phyloP scores from a whole-genome alignment of 768 basidiomycete genomes.

The Rhodotorula kratochvilovae region DNA sequence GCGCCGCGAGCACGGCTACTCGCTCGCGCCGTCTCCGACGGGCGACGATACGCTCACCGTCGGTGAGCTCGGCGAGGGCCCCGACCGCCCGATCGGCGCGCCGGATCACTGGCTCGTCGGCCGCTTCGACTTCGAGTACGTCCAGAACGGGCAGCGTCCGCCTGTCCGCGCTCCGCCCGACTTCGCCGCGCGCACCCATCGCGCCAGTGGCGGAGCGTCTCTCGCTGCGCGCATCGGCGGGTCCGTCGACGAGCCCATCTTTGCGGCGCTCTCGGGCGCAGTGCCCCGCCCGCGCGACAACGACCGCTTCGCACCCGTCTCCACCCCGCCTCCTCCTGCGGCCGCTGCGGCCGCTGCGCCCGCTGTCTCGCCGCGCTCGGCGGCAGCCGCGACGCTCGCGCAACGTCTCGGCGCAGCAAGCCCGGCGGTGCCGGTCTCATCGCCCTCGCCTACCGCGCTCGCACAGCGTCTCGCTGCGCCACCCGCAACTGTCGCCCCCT shows the following conservation, averaged over 20 bases:
- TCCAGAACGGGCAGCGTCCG: neutral
- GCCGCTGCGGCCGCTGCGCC: no score
- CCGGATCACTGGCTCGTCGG: neutral
- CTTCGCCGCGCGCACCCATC: neutral
- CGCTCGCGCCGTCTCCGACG: neutral
- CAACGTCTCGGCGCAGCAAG: no score
- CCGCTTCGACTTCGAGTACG: conserved; percentile 3
- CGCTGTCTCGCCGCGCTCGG: no score
- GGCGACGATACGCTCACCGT: neutral
- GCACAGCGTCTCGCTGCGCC: no score
- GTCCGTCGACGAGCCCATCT: neutral
- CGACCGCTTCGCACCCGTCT: neutral
- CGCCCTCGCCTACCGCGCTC: no score
- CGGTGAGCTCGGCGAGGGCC: neutral
- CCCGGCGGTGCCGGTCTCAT: no score
- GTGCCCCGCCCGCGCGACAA: no score
- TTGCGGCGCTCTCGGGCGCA: no score
- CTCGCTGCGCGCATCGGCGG: neutral
- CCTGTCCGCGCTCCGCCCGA: neutral
- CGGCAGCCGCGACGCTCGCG: no score
- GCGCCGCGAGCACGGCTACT: neutral
- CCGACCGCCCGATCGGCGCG: neutral
- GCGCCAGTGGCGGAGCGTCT: neutral
- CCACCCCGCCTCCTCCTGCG: neutral
- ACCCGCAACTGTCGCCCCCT: no score